phyloP scores from a whole-genome alignment of 345 rosid genomes.

The Eucalyptus fibrosa region DNA sequence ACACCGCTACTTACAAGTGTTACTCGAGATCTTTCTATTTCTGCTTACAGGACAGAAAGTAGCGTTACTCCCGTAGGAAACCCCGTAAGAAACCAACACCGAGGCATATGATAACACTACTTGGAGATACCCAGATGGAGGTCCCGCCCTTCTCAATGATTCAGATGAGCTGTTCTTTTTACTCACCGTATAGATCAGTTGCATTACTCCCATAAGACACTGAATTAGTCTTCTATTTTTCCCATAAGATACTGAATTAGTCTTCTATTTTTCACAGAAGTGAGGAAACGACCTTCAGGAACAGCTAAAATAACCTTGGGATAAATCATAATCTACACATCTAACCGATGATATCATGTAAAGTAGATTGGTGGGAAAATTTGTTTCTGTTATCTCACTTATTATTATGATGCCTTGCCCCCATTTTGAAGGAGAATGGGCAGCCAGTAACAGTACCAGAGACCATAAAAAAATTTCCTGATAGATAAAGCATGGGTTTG shows the following conservation, averaged over 20 bases:
- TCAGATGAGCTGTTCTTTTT: not conserved
- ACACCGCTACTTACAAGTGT: too few relatives aligned
- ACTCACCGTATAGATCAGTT: not conserved
- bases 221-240: not conserved
- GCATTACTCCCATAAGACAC: not conserved
- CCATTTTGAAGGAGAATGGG: not conserved
- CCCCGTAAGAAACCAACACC: too few relatives aligned
- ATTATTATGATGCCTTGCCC: not conserved
- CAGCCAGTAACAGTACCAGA: not conserved
- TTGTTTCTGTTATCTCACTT: not conserved
- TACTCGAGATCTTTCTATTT: too few relatives aligned
- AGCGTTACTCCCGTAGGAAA: too few relatives aligned
- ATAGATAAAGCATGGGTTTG: not conserved
- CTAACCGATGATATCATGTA: not conserved
- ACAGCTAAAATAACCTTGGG: not conserved
- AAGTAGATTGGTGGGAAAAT: not conserved
- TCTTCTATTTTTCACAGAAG: not conserved
- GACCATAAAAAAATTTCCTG: not conserved
- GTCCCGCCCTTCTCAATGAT: not conserved
- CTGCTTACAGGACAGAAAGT: too few relatives aligned
- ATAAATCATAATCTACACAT: not conserved
- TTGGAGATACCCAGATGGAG: too few relatives aligned
- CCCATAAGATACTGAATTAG: not conserved
- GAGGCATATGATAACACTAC: too few relatives aligned
- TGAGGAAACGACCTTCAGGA: not conserved